Evolutionary conservation across 352 stramenopile genomes (phyloP), one percentile per base, ranked within the genome.

Genomic region (Phytophthora pini): DNA sequence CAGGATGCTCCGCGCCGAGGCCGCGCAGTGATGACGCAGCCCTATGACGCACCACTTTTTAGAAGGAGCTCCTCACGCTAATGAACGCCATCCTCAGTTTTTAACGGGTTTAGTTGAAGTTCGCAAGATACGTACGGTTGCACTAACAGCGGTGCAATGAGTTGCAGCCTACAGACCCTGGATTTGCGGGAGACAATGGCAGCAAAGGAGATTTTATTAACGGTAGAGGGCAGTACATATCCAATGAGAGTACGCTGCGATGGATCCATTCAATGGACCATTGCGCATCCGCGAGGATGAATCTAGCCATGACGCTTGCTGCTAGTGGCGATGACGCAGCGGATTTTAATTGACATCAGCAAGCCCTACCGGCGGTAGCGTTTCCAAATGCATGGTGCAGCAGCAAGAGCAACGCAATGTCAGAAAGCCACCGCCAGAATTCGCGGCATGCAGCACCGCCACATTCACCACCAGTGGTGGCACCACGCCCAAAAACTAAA

Each of bases 1-100:
- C 61, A 87, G 84, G 39, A 68, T 77, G 50, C 71, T 96, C 32
- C 84, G 88, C 20, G 54, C 68, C 4, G 73, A 88, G 48, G 61
- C 67, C 27, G 29, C 36, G 29, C 41, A 61, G 46, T 67, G 50
- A 52, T 53, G 44, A 45, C 46, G 49, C 41, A 29, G 24, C 43
- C 29, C 9, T 8, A 36, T 39, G 45, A 40, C 51, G 32, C 15
- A 8, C 3, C 15, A 13, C 15, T 49, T 68, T 65, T 65, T 65
- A 60, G 61, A 70, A 60, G 47, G 20, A 20, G 53, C 60, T 68
- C 43, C 56, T 66, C 50, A 54, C 51, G 6, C 45, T 63, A 48
- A 60, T 72, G 58, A 72, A 66, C 15, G 8, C 49, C 57, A 62
- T 72, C 49, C 57, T 45, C 40, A 36, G 46, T 56, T 56, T 61